Evolutionary conservation across 352 stramenopile genomes (phyloP).

Genomic region (Globisporangium carolinianum): DNA sequence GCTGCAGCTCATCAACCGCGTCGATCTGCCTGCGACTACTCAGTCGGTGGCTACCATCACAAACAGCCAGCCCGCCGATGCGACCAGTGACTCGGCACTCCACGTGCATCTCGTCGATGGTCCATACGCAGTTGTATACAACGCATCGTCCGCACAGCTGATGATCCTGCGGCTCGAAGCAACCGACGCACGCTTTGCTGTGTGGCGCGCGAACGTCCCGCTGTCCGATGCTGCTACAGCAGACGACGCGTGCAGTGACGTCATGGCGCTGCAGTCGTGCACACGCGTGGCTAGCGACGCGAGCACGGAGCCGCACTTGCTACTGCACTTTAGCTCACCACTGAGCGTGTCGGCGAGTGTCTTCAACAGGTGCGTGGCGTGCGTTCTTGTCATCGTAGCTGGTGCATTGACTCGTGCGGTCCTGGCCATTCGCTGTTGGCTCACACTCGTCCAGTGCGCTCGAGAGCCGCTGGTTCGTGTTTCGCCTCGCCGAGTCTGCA

Average conservation of each 20-base stretch:
- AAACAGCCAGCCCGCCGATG: background rate
- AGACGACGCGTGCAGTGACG: background rate
- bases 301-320: conserved; percentile 11
- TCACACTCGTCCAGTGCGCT: background rate
- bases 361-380: background rate
- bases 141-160: conserved; percentile 3
- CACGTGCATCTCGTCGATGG: conserved; percentile 31
- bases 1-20: conserved; percentile 14
- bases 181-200: conserved; percentile 17
- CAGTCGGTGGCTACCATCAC: too few relatives aligned
- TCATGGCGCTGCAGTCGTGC: conserved; percentile 5
- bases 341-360: background rate
- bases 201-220: conserved; percentile 11
- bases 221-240: background rate
- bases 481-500: background rate
- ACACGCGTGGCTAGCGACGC: conserved; percentile 1
- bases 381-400: background rate
- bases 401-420: background rate
- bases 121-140: conserved; percentile 27
- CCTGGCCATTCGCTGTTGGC: background rate
- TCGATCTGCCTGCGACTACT: conserved; percentile 1
- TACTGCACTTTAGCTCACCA: conserved; percentile 4
- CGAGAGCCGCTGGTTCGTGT: conserved; percentile 1
- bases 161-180: conserved; percentile 18
- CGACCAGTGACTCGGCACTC: background rate